A percentile compares a stretch with the other conserved stretches of the same genome.
Evolutionary conservation across 129 eudicot genomes (phyloP).

Genomic region (Flaveria linearis): DNA sequence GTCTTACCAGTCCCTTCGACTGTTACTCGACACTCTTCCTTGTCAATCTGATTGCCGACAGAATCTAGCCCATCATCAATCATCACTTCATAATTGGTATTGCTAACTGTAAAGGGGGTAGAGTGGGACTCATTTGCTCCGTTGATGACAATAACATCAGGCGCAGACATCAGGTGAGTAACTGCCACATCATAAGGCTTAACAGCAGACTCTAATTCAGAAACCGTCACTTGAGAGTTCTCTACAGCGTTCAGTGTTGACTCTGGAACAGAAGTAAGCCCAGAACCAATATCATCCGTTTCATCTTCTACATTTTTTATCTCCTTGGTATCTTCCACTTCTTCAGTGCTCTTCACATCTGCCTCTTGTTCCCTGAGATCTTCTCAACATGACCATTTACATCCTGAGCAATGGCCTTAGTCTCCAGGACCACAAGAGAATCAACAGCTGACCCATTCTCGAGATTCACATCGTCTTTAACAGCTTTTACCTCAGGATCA

Average conservation of each 20-base stretch:
- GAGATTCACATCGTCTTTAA: slow-evolving; percentile 14
- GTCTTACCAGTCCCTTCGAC: slow-evolving; percentile 13
- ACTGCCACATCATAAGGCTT: slow-evolving; percentile 11
- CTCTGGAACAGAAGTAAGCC: slow-evolving; percentile 17
- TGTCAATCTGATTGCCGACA: slow-evolving; percentile 10
- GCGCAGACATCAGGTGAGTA: neutral
- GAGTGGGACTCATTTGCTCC: neutral
- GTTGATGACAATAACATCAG: neutral
- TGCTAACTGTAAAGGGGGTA: slow-evolving; percentile 19
- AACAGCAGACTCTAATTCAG: slow-evolving; percentile 13
- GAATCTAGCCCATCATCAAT: slow-evolving; percentile 21
- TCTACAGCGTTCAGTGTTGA: slow-evolving; percentile 12
- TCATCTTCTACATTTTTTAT: slow-evolving; percentile 17
- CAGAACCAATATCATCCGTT: slow-evolving; percentile 12
- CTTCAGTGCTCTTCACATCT: slow-evolving; percentile 19
- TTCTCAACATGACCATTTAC: neutral
- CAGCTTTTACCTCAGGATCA: slow-evolving; percentile 24
- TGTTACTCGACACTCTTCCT: slow-evolving; percentile 23
- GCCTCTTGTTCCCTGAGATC: neutral
- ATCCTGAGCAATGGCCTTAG: neutral
- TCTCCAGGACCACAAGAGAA: slow-evolving; percentile 3
- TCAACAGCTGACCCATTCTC: slow-evolving; percentile 29
- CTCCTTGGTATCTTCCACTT: neutral
- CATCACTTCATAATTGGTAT: slow-evolving; percentile 22
- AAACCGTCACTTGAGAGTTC: slow-evolving; percentile 14